Percentiles rank a stretch among this genome's conserved stretches.
phyloP scores from a whole-genome alignment of 2,329 filamentous ascomycete genomes.

The Calonectria pauciramosa region DNA sequence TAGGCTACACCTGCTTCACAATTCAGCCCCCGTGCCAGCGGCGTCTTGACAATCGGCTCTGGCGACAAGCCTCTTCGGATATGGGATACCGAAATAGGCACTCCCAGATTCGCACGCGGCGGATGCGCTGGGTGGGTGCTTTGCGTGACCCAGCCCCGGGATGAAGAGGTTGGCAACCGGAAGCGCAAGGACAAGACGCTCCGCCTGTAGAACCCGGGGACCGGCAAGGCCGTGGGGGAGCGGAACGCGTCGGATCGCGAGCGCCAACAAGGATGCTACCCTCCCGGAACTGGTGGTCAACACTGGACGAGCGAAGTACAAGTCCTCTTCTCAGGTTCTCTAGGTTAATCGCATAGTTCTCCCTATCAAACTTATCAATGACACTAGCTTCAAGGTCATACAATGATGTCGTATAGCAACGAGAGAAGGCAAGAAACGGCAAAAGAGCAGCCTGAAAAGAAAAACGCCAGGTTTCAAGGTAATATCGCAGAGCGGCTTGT shows the following conservation, averaged over 20 bases:
- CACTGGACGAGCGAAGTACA: conserved; percentile 84
- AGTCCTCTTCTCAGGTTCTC: conserved; percentile 85
- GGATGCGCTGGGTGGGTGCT: conserved; percentile 92
- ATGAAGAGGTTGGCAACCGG: conserved; percentile 89
- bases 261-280: conserved; percentile 90
- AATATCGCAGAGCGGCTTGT: conserved; percentile 87
- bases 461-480: conserved; percentile 82
- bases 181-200: conserved; percentile 92
- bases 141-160: conserved; percentile 88
- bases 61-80: conserved; percentile 93
- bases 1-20: conserved; percentile 89
- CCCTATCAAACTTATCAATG: conserved; percentile 90
- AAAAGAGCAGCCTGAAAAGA: conserved; percentile 82
- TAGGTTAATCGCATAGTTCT: conserved; percentile 97
- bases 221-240: conserved; percentile 80
- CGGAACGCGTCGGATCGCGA: conserved; percentile 84
- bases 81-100: conserved; percentile 96
- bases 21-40: conserved; percentile 84
- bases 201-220: conserved; percentile 89
- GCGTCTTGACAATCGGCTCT: conserved; percentile 86
- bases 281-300: conserved; percentile 89
- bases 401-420: conserved; percentile 74
- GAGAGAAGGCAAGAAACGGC: conserved; percentile 82
- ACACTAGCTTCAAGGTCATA: conserved; percentile 89
- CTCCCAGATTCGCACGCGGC: conserved; percentile 85